Conservation (phyloP, 2,329 filamentous ascomycete species). For the Coleophoma crateriformis region DNA sequence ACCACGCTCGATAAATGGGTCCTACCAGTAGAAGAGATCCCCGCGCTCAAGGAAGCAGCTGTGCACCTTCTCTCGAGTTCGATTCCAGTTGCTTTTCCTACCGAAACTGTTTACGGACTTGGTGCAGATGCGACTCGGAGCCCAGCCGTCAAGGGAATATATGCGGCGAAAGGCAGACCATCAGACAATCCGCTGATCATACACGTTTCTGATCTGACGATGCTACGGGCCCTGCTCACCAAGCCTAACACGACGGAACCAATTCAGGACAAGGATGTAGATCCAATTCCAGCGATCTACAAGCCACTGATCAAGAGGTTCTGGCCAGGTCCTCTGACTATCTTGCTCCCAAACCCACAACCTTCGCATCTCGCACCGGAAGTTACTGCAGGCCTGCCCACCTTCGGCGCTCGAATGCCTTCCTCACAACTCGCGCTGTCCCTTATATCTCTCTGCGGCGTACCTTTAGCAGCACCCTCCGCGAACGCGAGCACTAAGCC, state of each 20-base stretch:
- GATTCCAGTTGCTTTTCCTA: constrained; percentile 85
- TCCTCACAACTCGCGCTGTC: constrained; percentile 77
- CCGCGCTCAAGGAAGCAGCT: constrained; percentile 20
- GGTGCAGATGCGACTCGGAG: constrained; percentile 93
- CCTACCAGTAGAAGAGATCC: constrained; percentile 10
- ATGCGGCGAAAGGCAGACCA: constrained; percentile 81
- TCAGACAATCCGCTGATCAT: constrained; percentile 95
- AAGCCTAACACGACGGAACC: not conserved
- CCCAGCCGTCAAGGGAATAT: constrained; percentile 83
- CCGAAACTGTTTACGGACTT: constrained; percentile 94
- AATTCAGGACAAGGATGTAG: not conserved
- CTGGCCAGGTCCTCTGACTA: constrained; percentile 93
- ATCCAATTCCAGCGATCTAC: constrained; percentile 44
- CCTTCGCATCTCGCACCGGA: constrained; percentile 74
- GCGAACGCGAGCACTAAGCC: constrained; percentile 93
- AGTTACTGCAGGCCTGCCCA: constrained; percentile 78
- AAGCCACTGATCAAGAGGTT: constrained; percentile 71
- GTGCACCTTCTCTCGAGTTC: constrained; percentile 14
- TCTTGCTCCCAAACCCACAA: constrained; percentile 74
- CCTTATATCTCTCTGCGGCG: constrained; percentile 73
- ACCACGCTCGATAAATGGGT: constrained; percentile 21
- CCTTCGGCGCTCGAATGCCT: constrained; percentile 89
- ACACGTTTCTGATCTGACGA: constrained; percentile 70
- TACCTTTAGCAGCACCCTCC: constrained; percentile 83
- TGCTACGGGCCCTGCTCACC: constrained; percentile 19